These are phyloP conservation scores for Combretum micranthum DNA, from an alignment of 345 rosid genomes.

Conservation along the genomic window DNA sequence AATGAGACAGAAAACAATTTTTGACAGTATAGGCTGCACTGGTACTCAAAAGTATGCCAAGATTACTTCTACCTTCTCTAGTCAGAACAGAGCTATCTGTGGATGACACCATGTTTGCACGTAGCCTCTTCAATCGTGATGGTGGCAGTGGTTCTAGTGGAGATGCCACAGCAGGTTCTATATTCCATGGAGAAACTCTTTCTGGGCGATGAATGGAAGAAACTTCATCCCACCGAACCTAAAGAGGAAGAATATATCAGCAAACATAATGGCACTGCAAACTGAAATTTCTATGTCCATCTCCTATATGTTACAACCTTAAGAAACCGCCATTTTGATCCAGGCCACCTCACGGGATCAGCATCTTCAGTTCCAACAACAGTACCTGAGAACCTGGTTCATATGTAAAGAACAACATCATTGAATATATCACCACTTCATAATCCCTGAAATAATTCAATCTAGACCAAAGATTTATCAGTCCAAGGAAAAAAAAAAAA, in stretches of 20 bases:
- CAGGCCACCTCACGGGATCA: slow-evolving; percentile 40
- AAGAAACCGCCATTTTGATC: slow-evolving; percentile 57
- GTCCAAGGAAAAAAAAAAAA: too few relatives aligned
- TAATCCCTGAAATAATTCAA: background rate
- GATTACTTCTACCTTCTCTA: slow-evolving; percentile 28
- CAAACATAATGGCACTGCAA: slow-evolving; percentile 1
- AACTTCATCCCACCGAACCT: slow-evolving; percentile 57
- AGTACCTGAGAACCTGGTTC: slow-evolving; percentile 41
- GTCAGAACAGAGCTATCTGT: slow-evolving; percentile 28
- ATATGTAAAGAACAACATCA: slow-evolving; percentile 3
- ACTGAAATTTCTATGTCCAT: background rate
- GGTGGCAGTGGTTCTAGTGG: slow-evolving; percentile 30
- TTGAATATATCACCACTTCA: background rate
- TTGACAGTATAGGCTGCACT: background rate
- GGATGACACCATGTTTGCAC: slow-evolving; percentile 25
- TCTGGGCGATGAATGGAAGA: slow-evolving; percentile 37
- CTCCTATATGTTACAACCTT: slow-evolving; percentile 26
- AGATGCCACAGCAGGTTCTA: slow-evolving; percentile 38
- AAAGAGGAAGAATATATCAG: background rate
- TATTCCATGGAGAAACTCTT: slow-evolving; percentile 52
- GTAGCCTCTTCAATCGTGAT: slow-evolving; percentile 39
- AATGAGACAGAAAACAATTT: background rate
- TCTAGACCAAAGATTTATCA: background rate
- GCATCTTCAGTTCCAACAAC: slow-evolving; percentile 48
- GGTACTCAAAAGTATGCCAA: background rate